phyloP scores from a whole-genome alignment of 257 asterid species.

The Petunia secreta region DNA sequence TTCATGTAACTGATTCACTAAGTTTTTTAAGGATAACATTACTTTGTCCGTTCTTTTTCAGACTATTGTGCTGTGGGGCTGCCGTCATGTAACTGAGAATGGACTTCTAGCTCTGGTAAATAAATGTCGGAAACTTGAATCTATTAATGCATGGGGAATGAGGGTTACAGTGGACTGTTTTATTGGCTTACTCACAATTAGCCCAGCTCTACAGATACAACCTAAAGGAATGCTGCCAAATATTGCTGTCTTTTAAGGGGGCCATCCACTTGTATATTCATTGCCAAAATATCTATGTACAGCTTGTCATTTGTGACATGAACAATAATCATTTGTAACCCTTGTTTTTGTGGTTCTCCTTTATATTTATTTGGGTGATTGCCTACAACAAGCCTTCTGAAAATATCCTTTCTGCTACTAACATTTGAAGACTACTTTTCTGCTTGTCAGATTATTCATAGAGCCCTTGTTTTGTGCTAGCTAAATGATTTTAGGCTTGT shows the following conservation, averaged over 20 bases:
- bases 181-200: slow-evolving; percentile 59
- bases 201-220: slow-evolving; percentile 80
- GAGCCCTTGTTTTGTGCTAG: no score
- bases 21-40: neutral
- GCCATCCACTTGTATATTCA: slow-evolving; percentile 14
- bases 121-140: slow-evolving; percentile 69
- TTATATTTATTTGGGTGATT: neutral
- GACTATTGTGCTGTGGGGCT: slow-evolving; percentile 88
- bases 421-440: neutral
- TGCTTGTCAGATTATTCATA: neutral
- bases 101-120: slow-evolving; percentile 80
- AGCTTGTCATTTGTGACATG: slow-evolving; percentile 23
- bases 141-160: slow-evolving; percentile 90
- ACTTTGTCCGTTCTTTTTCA: slow-evolving; percentile 32
- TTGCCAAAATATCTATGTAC: slow-evolving; percentile 19
- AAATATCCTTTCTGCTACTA: neutral
- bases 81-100: slow-evolving; percentile 78
- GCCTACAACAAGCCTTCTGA: neutral
- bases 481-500: no score
- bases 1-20: neutral
- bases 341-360: neutral
- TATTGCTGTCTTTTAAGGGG: slow-evolving; percentile 51
- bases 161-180: slow-evolving; percentile 75
- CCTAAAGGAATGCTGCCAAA: slow-evolving; percentile 55
- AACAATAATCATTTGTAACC: neutral